Evolutionary conservation across 169 alveolate genomes (phyloP), one percentile per base, ranked within the genome.

Genomic region (Cardiosporidium cionae): DNA sequence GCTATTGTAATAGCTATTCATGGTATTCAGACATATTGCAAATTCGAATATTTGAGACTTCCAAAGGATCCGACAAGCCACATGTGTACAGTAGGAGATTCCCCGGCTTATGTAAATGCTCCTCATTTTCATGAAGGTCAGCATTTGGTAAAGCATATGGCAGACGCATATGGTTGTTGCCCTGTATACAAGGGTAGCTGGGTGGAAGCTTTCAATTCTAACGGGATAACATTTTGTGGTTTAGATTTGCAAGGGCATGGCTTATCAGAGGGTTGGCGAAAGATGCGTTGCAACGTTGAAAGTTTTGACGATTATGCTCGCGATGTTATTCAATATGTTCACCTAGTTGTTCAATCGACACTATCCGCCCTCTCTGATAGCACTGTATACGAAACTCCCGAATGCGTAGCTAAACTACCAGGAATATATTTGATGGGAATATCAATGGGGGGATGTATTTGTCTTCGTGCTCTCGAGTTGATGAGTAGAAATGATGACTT

Each of bases 241-340:
- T 54, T 72, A 76, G 84, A 78, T 70, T 64, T 78, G n/a, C 76
- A 78, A 67, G 78, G 84, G 54, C 78, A 70, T 58, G 84, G 84
- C 44, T 63, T 70, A 27, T 70, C 80, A 0, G 80, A 71, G 53
- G 84, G 84, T 2, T 78, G 79, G 80, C 58, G 72, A 35, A 74
- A 65, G 29, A 65, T 66, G 16, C 84, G 84, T 0, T 70, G 72
- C 52, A 52, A 68, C 54, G 80, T 78, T 16, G 62, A 65, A 37
- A 62, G 77, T 27, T 65, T 78, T 44, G 84, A 78, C 63, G 71
- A 78, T 74, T 34, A 65, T 34, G 76, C 72, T 0, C 9, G n/a
- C 7, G 84, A 78, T 32, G 79, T 78, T 23, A 65, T 78, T 34
- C 33, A 32, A 22, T 78, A 69, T 27, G 52, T 63, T 4, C 66